Conservation (phyloP, 1,139 yeast species). For the Casaregolazyma lundiana region DNA sequence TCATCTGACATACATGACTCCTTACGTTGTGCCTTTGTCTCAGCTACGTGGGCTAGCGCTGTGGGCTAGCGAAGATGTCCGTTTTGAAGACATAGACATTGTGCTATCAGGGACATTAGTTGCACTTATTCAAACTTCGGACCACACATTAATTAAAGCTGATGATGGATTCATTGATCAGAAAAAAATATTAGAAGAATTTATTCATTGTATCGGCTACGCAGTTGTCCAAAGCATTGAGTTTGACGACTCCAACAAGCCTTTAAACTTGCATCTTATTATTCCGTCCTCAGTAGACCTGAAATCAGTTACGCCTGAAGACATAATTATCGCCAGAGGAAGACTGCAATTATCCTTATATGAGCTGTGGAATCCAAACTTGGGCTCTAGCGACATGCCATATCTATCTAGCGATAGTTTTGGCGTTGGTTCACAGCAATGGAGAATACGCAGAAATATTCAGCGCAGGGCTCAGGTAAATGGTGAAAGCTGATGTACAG, state of each 20-base stretch:
- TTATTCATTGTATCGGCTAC: slow-evolving; percentile 27
- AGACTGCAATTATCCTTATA: slow-evolving; percentile 57
- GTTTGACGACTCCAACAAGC: slow-evolving; percentile 18
- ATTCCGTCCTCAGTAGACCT: slow-evolving; percentile 40
- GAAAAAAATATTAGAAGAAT: slow-evolving; percentile 11
- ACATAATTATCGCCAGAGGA: slow-evolving; percentile 50
- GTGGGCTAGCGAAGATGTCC: slow-evolving; percentile 28
- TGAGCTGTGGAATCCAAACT: slow-evolving; percentile 32
- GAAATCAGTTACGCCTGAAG: slow-evolving; percentile 14
- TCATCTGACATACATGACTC: slow-evolving; percentile 30
- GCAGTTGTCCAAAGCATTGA: slow-evolving; percentile 49
- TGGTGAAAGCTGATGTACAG: neutral
- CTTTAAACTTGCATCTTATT: slow-evolving; percentile 49
- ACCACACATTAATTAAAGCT: neutral
- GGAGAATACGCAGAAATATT: slow-evolving; percentile 56
- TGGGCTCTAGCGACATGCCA: slow-evolving; percentile 16
- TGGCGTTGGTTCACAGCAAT: slow-evolving; percentile 53
- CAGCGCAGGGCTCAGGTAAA: slow-evolving; percentile 13
- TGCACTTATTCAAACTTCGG: slow-evolving; percentile 22
- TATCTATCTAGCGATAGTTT: slow-evolving; percentile 39
- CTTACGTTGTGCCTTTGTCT: slow-evolving; percentile 25
- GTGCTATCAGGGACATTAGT: slow-evolving; percentile 32
- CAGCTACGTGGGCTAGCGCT: slow-evolving; percentile 25
- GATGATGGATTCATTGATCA: slow-evolving; percentile 5
- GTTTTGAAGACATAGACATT: slow-evolving; percentile 21